Evolutionary conservation across 129 eudicot species (phyloP).

Genomic region (Arctium minus): DNA sequence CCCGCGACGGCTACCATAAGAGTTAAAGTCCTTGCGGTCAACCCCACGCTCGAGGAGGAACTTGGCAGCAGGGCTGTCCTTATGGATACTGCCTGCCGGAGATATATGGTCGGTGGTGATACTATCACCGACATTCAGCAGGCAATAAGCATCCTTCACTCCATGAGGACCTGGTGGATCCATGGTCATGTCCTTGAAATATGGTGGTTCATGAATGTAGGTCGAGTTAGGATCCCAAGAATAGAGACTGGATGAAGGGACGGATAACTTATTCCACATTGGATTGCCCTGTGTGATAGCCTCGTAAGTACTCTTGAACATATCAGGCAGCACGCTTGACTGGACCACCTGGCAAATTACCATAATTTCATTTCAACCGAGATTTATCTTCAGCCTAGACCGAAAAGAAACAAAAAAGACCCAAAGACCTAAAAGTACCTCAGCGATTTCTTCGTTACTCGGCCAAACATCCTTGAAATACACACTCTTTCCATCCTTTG

Average conservation of each 20-base stretch:
- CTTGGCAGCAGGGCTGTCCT: slow-evolving; percentile 98
- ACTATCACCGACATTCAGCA: slow-evolving; percentile 93
- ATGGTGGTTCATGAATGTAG: slow-evolving; percentile 98
- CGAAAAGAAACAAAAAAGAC: background rate
- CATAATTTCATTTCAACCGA: background rate
- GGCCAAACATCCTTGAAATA: slow-evolving; percentile 95
- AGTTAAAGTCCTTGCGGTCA: slow-evolving; percentile 89
- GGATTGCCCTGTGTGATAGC: slow-evolving; percentile 95
- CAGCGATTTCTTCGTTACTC: slow-evolving; percentile 79
- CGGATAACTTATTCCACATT: slow-evolving; percentile 87
- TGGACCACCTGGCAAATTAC: slow-evolving; percentile 69
- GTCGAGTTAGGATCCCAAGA: slow-evolving; percentile 94
- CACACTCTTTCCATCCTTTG: slow-evolving; percentile 82
- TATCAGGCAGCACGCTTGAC: slow-evolving; percentile 90
- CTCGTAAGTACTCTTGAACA: slow-evolving; percentile 92
- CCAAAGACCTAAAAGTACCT: slow-evolving; percentile 35
- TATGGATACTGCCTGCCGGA: slow-evolving; percentile 97
- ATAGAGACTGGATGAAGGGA: slow-evolving; percentile 71
- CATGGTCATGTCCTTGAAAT: slow-evolving; percentile 94
- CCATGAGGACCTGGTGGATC: slow-evolving; percentile 93
- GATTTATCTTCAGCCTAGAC: background rate
- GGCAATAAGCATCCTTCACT: slow-evolving; percentile 94
- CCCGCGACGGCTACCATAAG: slow-evolving; percentile 98
- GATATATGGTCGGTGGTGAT: slow-evolving; percentile 98
- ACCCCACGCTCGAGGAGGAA: slow-evolving; percentile 86